phyloP scores from a whole-genome alignment of 495 filamentous ascomycete genomes.

The Aspergillus olivimuriae region DNA sequence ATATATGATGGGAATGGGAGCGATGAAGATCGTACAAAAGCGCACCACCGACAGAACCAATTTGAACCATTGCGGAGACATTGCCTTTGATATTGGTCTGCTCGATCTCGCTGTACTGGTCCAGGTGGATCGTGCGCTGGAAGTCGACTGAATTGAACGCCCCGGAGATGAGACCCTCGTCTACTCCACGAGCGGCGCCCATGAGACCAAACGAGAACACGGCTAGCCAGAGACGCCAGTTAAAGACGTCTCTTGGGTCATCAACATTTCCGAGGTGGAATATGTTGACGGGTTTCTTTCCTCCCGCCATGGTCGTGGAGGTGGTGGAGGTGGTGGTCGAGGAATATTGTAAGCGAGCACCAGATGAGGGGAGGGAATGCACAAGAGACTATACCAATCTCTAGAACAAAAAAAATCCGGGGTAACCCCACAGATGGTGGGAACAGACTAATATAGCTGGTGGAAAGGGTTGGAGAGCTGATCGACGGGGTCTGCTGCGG shows the following conservation, averaged over 20 bases:
- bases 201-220: slow-evolving; percentile 42
- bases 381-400: too few relatives aligned
- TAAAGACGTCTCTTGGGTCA: slow-evolving; percentile 51
- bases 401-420: too few relatives aligned
- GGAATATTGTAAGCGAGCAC: too few relatives aligned
- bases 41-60: slow-evolving; percentile 56
- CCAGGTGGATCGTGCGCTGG: slow-evolving; percentile 44
- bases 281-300: too few relatives aligned
- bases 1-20: neutral
- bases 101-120: slow-evolving; percentile 44
- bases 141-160: slow-evolving; percentile 59
- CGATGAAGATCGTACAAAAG: slow-evolving; percentile 26
- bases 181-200: slow-evolving; percentile 55
- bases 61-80: slow-evolving; percentile 63
- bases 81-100: slow-evolving; percentile 56
- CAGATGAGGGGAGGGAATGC: too few relatives aligned
- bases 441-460: too few relatives aligned
- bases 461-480: too few relatives aligned
- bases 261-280: too few relatives aligned
- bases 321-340: too few relatives aligned
- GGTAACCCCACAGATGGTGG: too few relatives aligned
- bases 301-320: too few relatives aligned
- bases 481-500: too few relatives aligned
- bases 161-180: slow-evolving; percentile 60
- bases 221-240: slow-evolving; percentile 56